phyloP scores from a whole-genome alignment of 352 stramenopile species.

The Pythium insidiosum region DNA sequence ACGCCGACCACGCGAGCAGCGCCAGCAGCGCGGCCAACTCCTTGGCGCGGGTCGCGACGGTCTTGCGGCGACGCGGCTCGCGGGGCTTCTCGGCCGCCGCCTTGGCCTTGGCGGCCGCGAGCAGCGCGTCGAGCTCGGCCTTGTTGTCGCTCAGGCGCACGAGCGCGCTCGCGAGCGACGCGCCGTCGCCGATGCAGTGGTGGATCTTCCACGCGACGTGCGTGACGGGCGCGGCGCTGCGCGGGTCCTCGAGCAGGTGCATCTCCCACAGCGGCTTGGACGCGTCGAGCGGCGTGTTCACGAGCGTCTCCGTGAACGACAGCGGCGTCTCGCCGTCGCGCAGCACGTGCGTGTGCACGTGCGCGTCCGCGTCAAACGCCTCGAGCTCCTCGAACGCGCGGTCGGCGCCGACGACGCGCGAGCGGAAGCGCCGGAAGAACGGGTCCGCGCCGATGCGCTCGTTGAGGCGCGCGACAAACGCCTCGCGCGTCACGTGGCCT shows the following conservation, averaged over 20 bases:
- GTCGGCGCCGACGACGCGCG: constrained; percentile 34
- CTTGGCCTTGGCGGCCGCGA: constrained; percentile 21
- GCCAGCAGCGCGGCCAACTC: constrained; percentile 20
- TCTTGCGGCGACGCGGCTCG: no score
- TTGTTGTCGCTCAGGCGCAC: constrained; percentile 69
- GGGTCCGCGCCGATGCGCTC: constrained; percentile 34
- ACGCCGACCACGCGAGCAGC: constrained; percentile 45
- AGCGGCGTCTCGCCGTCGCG: constrained; percentile 42
- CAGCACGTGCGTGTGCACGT: constrained; percentile 53
- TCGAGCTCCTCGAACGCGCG: constrained; percentile 49
- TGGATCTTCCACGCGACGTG: constrained; percentile 65
- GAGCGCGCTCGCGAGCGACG: constrained; percentile 52
- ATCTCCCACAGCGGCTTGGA: constrained; percentile 71
- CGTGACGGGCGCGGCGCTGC: constrained; percentile 22
- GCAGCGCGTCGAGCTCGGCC: constrained; percentile 50
- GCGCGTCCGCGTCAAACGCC: constrained; percentile 38
- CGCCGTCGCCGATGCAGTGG: constrained; percentile 72
- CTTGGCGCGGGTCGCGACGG: constrained; percentile 15
- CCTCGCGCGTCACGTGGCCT: constrained; percentile 29
- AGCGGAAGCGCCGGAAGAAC: constrained; percentile 71
- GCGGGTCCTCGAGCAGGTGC: constrained; percentile 44
- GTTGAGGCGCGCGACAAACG: constrained; percentile 43
- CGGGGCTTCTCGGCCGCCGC: constrained; percentile 21
- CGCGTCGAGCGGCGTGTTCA: constrained; percentile 62
- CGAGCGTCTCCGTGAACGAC: constrained; percentile 55